Base-by-base conservation (phyloP, 352 stramenopile species). In the Globisporangium acanthophoron region DNA sequence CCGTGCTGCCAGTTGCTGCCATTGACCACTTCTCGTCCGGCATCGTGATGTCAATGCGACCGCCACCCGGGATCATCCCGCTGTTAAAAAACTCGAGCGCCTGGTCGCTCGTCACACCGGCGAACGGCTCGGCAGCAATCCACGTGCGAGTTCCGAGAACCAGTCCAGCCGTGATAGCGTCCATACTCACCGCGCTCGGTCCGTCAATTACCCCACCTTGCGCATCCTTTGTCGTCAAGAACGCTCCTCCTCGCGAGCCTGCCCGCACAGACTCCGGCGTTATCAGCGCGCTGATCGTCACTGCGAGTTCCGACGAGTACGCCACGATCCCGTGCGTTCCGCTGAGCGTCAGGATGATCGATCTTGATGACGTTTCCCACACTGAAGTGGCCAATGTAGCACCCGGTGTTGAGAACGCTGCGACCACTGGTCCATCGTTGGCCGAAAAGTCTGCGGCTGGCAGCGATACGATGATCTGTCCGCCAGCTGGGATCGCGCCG, bases 61-160 rank as follows among this genome's bases (percentile, higher is more conserved):
- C 69, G 2, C 73, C 75, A 33, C 64, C 59, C 40, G 44, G 49
- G 24, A 89, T 58, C 41, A 44, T 66, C 3, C 79, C 79, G 27
- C 53, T 81, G 1, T 70, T 70, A 20, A 72, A 77, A 54, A 87
- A 87, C 0, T 62, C 57, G 12, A 89, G 54, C 0, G 52, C 72
- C 44, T 89, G 79, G 31, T 74, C 56, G 15, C 75, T 85, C 0
- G 69, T 75, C 15, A 85, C 67, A 15, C 77, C 79, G 55, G 77
- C 66, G 51, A 77, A 71, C 16, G 77, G 41, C 18, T 67, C 69
- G 1, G 55, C 37, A 2, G 77, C 57, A 20, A 66, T 64, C 79
- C 79, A 89, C 21, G 78, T 56, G 0, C 79, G 75, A 55, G 64
- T 77, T 1, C 77, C 75, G 8, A 80, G 45, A 43, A 89, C 64